Evolutionary conservation across 2,329 filamentous ascomycete species (phyloP).

Genomic region (Fusarium sp.): DNA sequence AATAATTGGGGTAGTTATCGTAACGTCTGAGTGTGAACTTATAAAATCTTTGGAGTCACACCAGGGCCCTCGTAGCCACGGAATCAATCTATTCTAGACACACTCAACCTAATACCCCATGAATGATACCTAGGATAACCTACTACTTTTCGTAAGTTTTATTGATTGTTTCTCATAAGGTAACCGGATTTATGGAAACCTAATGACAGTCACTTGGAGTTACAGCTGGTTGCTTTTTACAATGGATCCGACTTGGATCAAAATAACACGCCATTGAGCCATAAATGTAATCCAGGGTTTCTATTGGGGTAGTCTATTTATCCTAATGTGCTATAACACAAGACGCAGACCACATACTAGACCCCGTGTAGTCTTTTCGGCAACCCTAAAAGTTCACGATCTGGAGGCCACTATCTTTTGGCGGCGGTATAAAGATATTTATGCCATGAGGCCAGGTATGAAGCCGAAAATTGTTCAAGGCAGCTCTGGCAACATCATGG

Average conservation of each 20-base stretch:
- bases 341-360: not conserved
- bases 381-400: not conserved
- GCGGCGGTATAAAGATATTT: not conserved
- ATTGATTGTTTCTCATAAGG: not conserved
- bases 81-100: not conserved
- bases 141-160: accelerated
- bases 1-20: not conserved
- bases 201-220: not conserved
- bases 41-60: not conserved
- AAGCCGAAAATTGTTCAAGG: not conserved
- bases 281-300: not conserved
- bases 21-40: not conserved
- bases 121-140: too few species aligned
- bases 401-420: not conserved
- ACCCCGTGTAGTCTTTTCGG: not conserved
- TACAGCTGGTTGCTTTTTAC: not conserved
- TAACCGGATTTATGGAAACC: too few species aligned
- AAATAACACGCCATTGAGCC: not conserved
- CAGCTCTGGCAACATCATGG: not conserved
- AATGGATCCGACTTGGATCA: not conserved
- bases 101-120: not conserved
- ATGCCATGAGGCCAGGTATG: not conserved
- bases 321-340: not conserved
- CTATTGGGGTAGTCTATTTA: not conserved
- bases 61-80: not conserved